phyloP scores from a whole-genome alignment of 2,329 filamentous ascomycete genomes.

The Exophiala aquamarina region DNA sequence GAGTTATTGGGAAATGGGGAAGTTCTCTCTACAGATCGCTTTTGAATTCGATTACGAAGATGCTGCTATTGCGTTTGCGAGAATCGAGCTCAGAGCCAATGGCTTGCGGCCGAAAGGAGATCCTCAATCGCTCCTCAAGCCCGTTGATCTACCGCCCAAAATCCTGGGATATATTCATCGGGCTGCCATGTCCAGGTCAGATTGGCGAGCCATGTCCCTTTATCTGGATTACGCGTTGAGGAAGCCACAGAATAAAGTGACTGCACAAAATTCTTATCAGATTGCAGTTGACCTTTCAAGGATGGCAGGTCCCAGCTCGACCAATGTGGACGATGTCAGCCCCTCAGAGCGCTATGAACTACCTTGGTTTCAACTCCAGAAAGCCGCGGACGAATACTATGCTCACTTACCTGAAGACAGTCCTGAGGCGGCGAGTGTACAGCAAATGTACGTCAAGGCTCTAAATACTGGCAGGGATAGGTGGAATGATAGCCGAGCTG shows the following conservation, averaged over 20 bases:
- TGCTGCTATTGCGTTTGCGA: conserved; percentile 3
- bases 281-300: conserved; percentile 15
- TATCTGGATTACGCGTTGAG: conserved; percentile 12
- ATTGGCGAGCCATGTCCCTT: conserved; percentile 17
- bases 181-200: conserved; percentile 1
- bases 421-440: conserved; percentile 8
- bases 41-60: conserved; percentile 8
- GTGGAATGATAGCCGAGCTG: conserved; percentile 16
- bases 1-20: conserved; percentile 7
- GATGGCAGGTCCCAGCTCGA: conserved; percentile 13
- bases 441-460: conserved; percentile 12
- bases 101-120: background rate
- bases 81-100: background rate
- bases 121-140: background rate
- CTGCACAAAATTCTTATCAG: conserved; percentile 10
- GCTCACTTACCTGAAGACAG: conserved; percentile 7
- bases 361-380: conserved; percentile 15
- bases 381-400: conserved; percentile 14
- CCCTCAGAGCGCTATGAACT: conserved; percentile 4
- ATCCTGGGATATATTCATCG: background rate
- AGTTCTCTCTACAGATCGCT: conserved; percentile 10
- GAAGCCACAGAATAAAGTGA: conserved; percentile 5
- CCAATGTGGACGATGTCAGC: background rate
- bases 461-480: conserved; percentile 14
- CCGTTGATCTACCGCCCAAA: background rate